A percentile compares a stretch with the other conserved stretches of the same genome.
Evolutionary conservation across 495 filamentous ascomycete genomes (phyloP).

Genomic region (Lindgomyces ingoldianus): DNA sequence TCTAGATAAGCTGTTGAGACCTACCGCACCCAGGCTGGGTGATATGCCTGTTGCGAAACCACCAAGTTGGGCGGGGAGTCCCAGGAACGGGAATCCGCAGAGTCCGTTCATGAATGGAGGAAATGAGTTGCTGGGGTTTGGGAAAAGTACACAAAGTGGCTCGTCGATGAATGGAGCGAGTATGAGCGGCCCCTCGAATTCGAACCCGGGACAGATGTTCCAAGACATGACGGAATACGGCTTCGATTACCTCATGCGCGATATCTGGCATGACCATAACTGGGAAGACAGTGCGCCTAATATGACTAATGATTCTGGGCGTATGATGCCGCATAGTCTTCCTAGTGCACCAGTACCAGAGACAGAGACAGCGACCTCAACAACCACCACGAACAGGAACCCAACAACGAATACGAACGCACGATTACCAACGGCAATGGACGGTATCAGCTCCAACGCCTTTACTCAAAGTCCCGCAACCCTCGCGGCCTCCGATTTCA

Average conservation of each 20-base stretch:
- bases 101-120: background rate
- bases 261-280: background rate
- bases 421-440: background rate
- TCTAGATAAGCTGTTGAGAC: slow-evolving; percentile 28
- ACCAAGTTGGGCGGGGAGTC: slow-evolving; percentile 26
- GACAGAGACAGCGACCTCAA: too few relatives aligned
- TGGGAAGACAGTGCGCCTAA: background rate
- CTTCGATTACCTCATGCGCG: slow-evolving; percentile 3
- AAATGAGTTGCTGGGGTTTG: background rate
- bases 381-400: too few relatives aligned
- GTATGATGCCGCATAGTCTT: background rate
- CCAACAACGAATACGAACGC: background rate
- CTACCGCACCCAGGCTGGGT: slow-evolving; percentile 11
- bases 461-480: slow-evolving; percentile 1
- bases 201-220: slow-evolving; percentile 10
- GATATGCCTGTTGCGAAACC: slow-evolving; percentile 24
- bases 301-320: background rate
- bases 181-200: background rate
- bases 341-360: too few relatives aligned
- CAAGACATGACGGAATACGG: slow-evolving; percentile 13
- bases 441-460: background rate
- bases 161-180: background rate
- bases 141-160: background rate
- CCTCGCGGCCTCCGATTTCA: background rate
- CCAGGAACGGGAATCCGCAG: background rate